Base-by-base conservation (phyloP, 768 basidiomycete genomes). In the Boletus vermiculosoides region DNA sequence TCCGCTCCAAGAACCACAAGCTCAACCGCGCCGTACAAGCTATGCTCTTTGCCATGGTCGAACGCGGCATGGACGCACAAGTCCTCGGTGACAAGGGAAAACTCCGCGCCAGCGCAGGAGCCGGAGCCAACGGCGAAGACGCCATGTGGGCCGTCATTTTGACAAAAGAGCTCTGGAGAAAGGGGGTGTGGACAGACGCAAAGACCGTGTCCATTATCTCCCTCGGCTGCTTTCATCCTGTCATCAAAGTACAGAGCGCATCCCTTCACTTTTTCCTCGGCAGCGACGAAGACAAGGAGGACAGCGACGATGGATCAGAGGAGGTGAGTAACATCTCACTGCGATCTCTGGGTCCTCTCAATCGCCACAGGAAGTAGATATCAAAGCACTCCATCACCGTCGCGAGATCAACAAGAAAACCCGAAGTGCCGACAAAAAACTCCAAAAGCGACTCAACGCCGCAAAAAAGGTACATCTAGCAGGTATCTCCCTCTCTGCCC, bases 241-340 rank as follows among this genome's bases (percentile, higher is more conserved):
- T 88, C 40, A 79, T 87, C 52, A 98, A 98, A 73, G 97, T 98
- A 0, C 95, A 98, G 71, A 92, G 85, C 58, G 94, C 94, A 2
- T 92, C 94, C 1, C 74, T 95, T 16, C 94, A 98, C 74, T 99
- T 98, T 77, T 99, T 98, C 79, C 83, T 99, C n/a, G 92, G 92
- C 5, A 84, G 81, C 54, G 92, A 92, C 42, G 86, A 92, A 22
- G 86, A 87, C 20, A 80, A 81, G 52, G 86, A 85, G 40, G 85
- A 88, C 57, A 86, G 83, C 44, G 87, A 87, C 45, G 83, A 87
- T 1, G 90, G 90, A 60, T 87, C 88, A 41, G 83, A 85, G 25
- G 78, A 65, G 60, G 63, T 54, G 34, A 28, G 60, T 39, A 9
- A 30, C 31, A 33, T 37, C 18, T 36, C 33, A 31, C 45, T 34